Evolutionary conservation across 1,139 yeast species (phyloP).

Genomic region (Yamadazyma spencermartinsiae): DNA sequence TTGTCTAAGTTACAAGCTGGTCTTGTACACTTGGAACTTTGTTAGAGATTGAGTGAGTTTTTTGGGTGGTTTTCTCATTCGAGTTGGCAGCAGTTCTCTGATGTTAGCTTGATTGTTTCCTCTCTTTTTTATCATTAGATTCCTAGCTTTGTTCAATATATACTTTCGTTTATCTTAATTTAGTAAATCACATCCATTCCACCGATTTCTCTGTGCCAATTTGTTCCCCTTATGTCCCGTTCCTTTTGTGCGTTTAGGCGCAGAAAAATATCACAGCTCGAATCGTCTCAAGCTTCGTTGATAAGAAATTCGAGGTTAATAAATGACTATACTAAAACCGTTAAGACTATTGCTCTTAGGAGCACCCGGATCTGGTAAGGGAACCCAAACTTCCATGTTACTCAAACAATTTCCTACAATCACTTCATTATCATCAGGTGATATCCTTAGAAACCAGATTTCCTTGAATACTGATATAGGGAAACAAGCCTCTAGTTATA

Average conservation of each 20-base stretch:
- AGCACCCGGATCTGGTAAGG: constrained; percentile 95
- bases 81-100: background rate
- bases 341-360: constrained; percentile 74
- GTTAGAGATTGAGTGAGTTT: background rate
- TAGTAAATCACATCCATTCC: too few species aligned
- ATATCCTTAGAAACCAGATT: constrained; percentile 71
- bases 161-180: background rate
- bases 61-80: background rate
- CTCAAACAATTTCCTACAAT: constrained; percentile 52
- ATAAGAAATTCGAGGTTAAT: too few species aligned
- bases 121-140: background rate
- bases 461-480: constrained; percentile 59
- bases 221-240: background rate
- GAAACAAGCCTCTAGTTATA: constrained; percentile 52
- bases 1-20: constrained; percentile 9
- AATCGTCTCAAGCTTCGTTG: too few species aligned
- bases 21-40: background rate
- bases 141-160: background rate
- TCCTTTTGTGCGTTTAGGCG: background rate
- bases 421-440: constrained; percentile 77
- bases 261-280: background rate
- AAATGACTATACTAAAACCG: constrained; percentile 30
- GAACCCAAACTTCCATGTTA: constrained; percentile 76
- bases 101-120: background rate
- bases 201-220: too few species aligned